Percentiles rank a stretch among this genome's conserved stretches.
Conservation (phyloP, 2,329 filamentous ascomycete species). For the Diaporthe vexans region DNA sequence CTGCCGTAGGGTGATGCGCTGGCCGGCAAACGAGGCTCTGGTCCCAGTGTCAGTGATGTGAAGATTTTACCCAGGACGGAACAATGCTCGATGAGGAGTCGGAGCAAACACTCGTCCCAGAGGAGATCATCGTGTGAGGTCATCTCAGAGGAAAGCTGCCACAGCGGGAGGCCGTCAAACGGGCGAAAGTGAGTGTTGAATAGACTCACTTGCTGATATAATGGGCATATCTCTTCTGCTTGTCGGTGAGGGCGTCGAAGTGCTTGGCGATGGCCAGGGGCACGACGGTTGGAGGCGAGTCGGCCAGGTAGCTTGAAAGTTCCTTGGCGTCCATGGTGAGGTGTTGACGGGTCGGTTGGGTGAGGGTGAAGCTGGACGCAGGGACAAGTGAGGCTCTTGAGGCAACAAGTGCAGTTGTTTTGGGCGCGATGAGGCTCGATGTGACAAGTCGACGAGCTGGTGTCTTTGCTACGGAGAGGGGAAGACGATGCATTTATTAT, state of each 20-base stretch:
- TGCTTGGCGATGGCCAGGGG: constrained; percentile 92
- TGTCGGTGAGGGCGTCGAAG: constrained; percentile 81
- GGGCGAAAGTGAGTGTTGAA: neutral
- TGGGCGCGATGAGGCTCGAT: constrained; percentile 25
- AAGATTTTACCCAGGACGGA: neutral
- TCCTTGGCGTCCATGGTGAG: constrained; percentile 71
- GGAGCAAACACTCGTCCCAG: neutral
- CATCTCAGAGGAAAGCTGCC: constrained; percentile 31
- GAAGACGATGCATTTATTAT: constrained; percentile 41
- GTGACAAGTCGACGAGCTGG: constrained; percentile 39
- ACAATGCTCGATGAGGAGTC: neutral
- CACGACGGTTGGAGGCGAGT: constrained; percentile 90
- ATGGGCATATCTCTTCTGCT: constrained; percentile 92
- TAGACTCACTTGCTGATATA: constrained; percentile 81
- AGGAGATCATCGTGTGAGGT: neutral
- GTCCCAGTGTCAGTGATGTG: constrained; percentile 12
- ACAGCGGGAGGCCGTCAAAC: neutral
- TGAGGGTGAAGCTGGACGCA: constrained; percentile 9
- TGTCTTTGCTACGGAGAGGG: constrained; percentile 36
- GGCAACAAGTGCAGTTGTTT: neutral
- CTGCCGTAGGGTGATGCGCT: constrained; percentile 83
- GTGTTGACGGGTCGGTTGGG: constrained; percentile 39
- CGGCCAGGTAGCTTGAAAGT: constrained; percentile 85
- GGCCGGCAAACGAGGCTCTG: constrained; percentile 83
- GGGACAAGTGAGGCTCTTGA: constrained; percentile 13